A percentile compares a stretch with the other conserved stretches of the same genome.
Evolutionary conservation across 345 rosid species (phyloP).

Genomic region (Euphorbia lathyris): DNA sequence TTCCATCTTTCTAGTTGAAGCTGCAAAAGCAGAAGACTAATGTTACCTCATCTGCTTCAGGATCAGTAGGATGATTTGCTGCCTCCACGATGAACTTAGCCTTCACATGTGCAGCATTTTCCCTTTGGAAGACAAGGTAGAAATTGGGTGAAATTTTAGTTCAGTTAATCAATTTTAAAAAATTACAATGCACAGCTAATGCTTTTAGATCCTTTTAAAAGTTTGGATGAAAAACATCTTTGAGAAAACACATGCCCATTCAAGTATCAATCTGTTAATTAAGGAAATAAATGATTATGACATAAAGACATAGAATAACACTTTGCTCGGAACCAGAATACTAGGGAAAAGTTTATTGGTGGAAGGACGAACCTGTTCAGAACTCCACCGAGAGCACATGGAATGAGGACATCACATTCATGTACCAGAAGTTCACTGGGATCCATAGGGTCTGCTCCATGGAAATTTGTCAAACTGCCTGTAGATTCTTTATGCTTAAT

Average conservation of each 20-base stretch:
- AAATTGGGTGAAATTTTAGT: background rate
- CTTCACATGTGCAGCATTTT: constrained; percentile 84
- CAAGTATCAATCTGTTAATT: background rate
- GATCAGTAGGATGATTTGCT: constrained; percentile 98
- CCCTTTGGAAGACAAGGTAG: constrained; percentile 42
- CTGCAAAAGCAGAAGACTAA: background rate
- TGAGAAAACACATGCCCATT: background rate
- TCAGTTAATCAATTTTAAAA: background rate
- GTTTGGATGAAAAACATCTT: background rate
- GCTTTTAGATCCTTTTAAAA: background rate
- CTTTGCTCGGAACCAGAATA: background rate
- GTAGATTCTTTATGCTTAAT: constrained; percentile 57
- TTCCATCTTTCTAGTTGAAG: background rate
- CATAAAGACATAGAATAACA: background rate
- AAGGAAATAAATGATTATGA: background rate
- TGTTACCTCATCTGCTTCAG: constrained; percentile 93
- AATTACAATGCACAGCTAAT: background rate
- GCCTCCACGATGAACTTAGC: constrained; percentile 96
- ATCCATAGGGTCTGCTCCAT: constrained; percentile 71
- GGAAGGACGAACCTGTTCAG: constrained; percentile 58
- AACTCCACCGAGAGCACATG: constrained; percentile 97
- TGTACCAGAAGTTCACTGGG: constrained; percentile 62
- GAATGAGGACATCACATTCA: constrained; percentile 97
- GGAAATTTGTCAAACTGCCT: constrained; percentile 59
- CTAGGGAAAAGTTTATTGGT: constrained; percentile 2